Conservation (phyloP, 257 asterid genomes). For the Gynochthodes officinalis region DNA sequence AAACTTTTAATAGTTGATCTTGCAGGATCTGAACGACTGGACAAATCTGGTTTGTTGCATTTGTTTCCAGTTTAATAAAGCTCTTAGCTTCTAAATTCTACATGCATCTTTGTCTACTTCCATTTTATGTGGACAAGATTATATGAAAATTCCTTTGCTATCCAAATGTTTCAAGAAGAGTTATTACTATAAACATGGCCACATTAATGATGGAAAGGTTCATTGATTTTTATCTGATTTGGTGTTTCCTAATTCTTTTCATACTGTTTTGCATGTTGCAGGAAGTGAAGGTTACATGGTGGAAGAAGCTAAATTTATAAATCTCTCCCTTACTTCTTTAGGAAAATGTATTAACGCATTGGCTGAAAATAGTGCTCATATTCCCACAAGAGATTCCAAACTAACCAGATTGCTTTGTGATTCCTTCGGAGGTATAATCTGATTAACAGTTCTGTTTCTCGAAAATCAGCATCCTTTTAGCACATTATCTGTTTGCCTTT, state of each 20-base stretch:
- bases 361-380: slow-evolving; percentile 88
- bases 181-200: neutral
- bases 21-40: slow-evolving; percentile 88
- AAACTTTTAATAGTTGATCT: slow-evolving; percentile 89
- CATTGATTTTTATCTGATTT: neutral
- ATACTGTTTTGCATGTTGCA: slow-evolving; percentile 31
- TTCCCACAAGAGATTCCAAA: slow-evolving; percentile 90
- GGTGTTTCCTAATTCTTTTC: neutral
- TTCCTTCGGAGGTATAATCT: slow-evolving; percentile 80
- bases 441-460: slow-evolving; percentile 1
- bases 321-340: slow-evolving; percentile 76
- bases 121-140: neutral
- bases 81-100: neutral
- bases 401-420: slow-evolving; percentile 87
- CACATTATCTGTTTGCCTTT: neutral
- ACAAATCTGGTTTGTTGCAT: slow-evolving; percentile 69
- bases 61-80: slow-evolving; percentile 6
- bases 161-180: neutral
- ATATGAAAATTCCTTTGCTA: neutral
- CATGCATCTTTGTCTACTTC: neutral
- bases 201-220: neutral
- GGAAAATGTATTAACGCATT: slow-evolving; percentile 92
- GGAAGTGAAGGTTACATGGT: slow-evolving; percentile 87
- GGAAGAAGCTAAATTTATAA: slow-evolving; percentile 88
- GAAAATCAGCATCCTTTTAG: neutral